Evolutionary conservation across 129 eudicot species (phyloP).

Genomic region (Artemisia argyi): DNA sequence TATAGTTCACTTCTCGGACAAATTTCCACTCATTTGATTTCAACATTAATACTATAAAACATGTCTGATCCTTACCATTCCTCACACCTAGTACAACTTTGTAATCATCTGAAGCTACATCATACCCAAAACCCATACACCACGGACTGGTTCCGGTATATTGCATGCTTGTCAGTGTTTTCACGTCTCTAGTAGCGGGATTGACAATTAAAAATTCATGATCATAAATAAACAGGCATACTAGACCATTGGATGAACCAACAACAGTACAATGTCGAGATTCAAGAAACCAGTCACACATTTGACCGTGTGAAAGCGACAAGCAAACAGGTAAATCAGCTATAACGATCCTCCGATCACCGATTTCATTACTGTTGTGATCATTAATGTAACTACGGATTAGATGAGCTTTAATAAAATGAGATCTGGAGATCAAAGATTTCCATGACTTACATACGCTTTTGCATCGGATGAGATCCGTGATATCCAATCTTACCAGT

Average conservation of each 20-base stretch:
- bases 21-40: slow-evolving; percentile 16
- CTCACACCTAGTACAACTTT: not conserved
- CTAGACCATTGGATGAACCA: too few species aligned
- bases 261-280: too few species aligned
- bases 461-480: slow-evolving; percentile 3
- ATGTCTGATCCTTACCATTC: not conserved
- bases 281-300: too few species aligned
- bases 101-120: not conserved
- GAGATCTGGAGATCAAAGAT: not conserved
- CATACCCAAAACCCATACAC: slow-evolving; percentile 13
- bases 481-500: not conserved
- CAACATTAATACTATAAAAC: not conserved
- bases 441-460: slow-evolving; percentile 2
- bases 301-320: too few species aligned
- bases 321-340: not conserved
- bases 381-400: not conserved
- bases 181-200: too few species aligned
- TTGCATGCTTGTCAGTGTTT: too few species aligned
- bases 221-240: too few species aligned
- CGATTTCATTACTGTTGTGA: not conserved
- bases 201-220: too few species aligned
- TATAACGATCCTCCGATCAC: not conserved
- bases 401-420: not conserved
- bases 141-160: too few species aligned
- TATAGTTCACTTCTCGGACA: not conserved